Percentiles rank a stretch among this genome's conserved stretches.
Evolutionary conservation across 495 filamentous ascomycete species (phyloP).

Genomic region (Hypoxylon perforatum): DNA sequence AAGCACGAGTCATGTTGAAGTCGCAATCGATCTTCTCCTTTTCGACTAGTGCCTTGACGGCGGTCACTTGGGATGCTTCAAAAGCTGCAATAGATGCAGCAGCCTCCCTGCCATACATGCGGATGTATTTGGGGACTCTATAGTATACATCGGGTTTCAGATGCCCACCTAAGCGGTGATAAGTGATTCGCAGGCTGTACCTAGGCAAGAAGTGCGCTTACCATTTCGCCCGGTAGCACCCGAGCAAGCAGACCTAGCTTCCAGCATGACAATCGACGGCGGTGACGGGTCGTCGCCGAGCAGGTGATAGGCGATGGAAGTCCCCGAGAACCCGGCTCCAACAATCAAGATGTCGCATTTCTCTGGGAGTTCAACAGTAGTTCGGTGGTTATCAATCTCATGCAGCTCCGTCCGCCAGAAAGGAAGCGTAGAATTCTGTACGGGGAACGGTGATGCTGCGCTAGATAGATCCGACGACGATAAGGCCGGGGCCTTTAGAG

Average conservation of each 20-base stretch:
- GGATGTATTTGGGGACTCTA: constrained; percentile 50
- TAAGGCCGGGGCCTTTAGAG: neutral
- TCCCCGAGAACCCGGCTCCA: constrained; percentile 35
- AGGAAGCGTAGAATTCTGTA: neutral
- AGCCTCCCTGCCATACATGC: constrained; percentile 46
- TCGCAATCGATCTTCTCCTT: constrained; percentile 56
- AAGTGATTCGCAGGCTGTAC: constrained; percentile 45
- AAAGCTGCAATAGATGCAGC: constrained; percentile 56
- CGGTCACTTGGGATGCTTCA: constrained; percentile 56
- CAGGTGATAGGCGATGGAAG: constrained; percentile 30
- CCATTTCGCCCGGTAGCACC: constrained; percentile 10
- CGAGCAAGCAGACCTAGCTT: constrained; percentile 6
- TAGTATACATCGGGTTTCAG: constrained; percentile 61
- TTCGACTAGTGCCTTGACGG: constrained; percentile 52
- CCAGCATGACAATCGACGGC: constrained; percentile 1
- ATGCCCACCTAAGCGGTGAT: constrained; percentile 55
- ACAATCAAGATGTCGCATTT: constrained; percentile 41
- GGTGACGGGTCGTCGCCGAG: constrained; percentile 1
- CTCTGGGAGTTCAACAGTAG: constrained; percentile 36
- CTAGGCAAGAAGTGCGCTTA: neutral
- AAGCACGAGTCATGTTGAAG: constrained; percentile 52
- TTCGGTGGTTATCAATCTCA: constrained; percentile 39
- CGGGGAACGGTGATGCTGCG: constrained; percentile 9
- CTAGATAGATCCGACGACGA: neutral
- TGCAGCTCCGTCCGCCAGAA: constrained; percentile 10